Evolutionary conservation across 2,329 filamentous ascomycete genomes (phyloP).

Genomic region (Aspergillus piperis): DNA sequence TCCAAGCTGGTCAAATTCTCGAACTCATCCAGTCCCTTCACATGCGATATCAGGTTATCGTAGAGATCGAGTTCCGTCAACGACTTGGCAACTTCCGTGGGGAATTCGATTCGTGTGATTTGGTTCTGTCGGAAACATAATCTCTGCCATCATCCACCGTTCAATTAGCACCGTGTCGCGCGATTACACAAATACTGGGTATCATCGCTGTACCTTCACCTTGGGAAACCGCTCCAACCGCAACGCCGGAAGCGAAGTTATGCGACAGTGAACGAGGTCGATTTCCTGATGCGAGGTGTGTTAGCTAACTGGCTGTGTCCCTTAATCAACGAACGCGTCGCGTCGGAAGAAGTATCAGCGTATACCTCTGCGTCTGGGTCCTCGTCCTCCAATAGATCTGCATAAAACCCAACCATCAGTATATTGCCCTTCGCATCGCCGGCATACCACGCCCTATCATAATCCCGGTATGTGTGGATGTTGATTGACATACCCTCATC

Average conservation of each 20-base stretch:
- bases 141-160: slow-evolving; percentile 46
- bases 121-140: slow-evolving; percentile 92
- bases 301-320: slow-evolving; percentile 1
- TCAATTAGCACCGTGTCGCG: slow-evolving; percentile 7
- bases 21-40: slow-evolving; percentile 79
- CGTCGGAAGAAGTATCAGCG: too few relatives aligned
- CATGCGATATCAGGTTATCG: slow-evolving; percentile 89
- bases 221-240: slow-evolving; percentile 81
- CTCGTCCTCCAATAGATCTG: slow-evolving; percentile 62
- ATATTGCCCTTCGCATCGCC: background rate
- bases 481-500: slow-evolving; percentile 66
- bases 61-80: slow-evolving; percentile 90
- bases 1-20: slow-evolving; percentile 77
- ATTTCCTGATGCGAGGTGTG: slow-evolving; percentile 63
- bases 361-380: slow-evolving; percentile 55
- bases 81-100: slow-evolving; percentile 64
- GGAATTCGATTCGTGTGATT: slow-evolving; percentile 77
- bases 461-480: too few relatives aligned
- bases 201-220: slow-evolving; percentile 53
- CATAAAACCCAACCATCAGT: slow-evolving; percentile 4
- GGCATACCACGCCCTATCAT: background rate
- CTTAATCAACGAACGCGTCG: background rate
- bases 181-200: background rate
- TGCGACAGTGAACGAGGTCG: slow-evolving; percentile 82
- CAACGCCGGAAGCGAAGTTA: slow-evolving; percentile 75